Base-by-base conservation (phyloP, 2,329 filamentous ascomycete genomes). In the Alternaria solani region DNA sequence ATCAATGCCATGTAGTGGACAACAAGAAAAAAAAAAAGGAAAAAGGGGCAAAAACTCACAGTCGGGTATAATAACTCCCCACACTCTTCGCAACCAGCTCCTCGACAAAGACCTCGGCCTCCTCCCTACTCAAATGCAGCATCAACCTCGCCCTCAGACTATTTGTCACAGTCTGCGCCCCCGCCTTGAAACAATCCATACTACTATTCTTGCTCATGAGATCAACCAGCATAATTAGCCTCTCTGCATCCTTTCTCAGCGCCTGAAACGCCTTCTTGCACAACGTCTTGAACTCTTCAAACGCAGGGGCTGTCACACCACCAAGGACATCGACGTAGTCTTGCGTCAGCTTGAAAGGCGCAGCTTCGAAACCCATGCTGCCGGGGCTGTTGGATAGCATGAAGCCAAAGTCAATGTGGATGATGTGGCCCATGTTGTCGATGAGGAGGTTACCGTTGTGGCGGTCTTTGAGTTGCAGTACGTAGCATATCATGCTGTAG, bases 351-450 rank as follows among this genome's bases (percentile, higher is more conserved):
- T 95, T 95, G 80, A 95, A 95, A 1, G 92, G 92, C 5, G 92
- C 92, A 14, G 92, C 92, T 79, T 95, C 92, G 70, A 95, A 95
- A 2, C 91, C 91, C 74, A 95, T 91, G 8, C 89, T 91, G 0
- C 92, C 92, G 0, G 92, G 92, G 1, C 91, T 93, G 77, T 95
- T 95, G 47, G 91, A 94, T 34, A 95, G 83, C 91, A 95, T 94
- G 76, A 95, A 95, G 56, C 92, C 92, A 77, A 95, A 95, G 78
- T 95, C 92, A 62, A 95, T 95, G 75, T 95, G 92, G 62, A 95
- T 89, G 57, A 94, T 93, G 74, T 95, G 92, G 9, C 92, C 92
- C 76, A 92, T 89, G 71, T 91, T 93, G 77, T 94, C 92, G 70
- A 95, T 91, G 61, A 95, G 85, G 14, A 95, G 90, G 72, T 95